Percentiles rank a stretch among this genome's conserved stretches.
Evolutionary conservation across 768 basidiomycete genomes (phyloP).

Genomic region (Leucocoprinus leucothites): DNA sequence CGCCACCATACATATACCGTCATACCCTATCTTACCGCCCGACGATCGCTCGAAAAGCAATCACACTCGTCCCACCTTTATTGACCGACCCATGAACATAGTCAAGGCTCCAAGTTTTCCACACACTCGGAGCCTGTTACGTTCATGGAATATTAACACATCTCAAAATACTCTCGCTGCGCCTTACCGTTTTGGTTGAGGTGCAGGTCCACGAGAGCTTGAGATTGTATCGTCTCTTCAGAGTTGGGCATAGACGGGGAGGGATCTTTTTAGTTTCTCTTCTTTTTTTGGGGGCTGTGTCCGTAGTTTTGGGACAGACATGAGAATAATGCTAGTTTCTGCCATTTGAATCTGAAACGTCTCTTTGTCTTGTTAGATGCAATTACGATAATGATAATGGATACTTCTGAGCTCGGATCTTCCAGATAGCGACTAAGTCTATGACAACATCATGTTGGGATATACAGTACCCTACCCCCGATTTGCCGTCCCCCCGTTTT

Average conservation of each 20-base stretch:
- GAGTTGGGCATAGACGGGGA: slow-evolving; percentile 56
- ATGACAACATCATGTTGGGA: too few relatives aligned
- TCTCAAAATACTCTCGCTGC: slow-evolving; percentile 37
- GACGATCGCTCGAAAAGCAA: neutral
- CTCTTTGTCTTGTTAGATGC: too few relatives aligned
- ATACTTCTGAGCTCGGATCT: too few relatives aligned
- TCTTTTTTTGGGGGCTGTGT: slow-evolving; percentile 27
- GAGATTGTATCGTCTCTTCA: slow-evolving; percentile 47
- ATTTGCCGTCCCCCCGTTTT: too few relatives aligned
- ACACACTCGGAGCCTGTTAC: slow-evolving; percentile 63
- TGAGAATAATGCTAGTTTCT: neutral
- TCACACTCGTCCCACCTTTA: neutral
- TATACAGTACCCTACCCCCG: too few relatives aligned
- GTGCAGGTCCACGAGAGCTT: slow-evolving; percentile 41
- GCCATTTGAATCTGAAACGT: too few relatives aligned
- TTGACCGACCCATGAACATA: slow-evolving; percentile 44
- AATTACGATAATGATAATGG: too few relatives aligned
- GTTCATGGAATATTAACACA: slow-evolving; percentile 62
- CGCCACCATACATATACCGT: too few relatives aligned
- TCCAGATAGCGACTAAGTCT: too few relatives aligned
- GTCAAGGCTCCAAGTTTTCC: slow-evolving; percentile 59
- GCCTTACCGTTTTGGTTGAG: slow-evolving; percentile 53
- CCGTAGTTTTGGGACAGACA: slow-evolving; percentile 75
- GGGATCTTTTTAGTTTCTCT: slow-evolving; percentile 12
- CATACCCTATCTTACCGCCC: too few relatives aligned